A percentile compares a stretch with the other conserved stretches of the same genome.
These are phyloP conservation scores for Camellia japonica DNA, from an alignment of 148 eudicot genomes.

Conservation along the genomic window DNA sequence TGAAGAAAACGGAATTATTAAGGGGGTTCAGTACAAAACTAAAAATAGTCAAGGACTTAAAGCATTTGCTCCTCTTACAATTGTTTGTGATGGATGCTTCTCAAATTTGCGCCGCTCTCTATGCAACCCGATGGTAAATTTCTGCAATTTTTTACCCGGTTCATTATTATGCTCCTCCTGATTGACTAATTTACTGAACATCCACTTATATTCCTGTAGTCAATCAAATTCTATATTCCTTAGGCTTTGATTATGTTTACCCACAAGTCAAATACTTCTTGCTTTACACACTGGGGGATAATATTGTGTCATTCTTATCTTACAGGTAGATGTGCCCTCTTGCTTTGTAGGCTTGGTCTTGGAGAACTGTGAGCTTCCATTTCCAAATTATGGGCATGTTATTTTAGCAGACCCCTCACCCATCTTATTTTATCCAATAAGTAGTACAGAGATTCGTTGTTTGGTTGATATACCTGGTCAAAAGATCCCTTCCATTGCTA, in stretches of 20 bases:
- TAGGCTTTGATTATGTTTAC: neutral
- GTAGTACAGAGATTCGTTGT: constrained; percentile 70
- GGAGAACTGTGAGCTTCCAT: constrained; percentile 59
- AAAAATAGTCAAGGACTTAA: constrained; percentile 39
- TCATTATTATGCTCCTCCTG: neutral
- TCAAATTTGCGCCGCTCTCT: constrained; percentile 53
- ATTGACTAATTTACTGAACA: neutral
- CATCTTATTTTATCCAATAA: constrained; percentile 61
- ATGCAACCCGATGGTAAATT: constrained; percentile 44
- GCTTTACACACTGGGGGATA: neutral
- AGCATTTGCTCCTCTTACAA: constrained; percentile 53
- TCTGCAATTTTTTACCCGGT: neutral
- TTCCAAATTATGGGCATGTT: constrained; percentile 67
- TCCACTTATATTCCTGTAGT: neutral
- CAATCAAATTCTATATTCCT: neutral
- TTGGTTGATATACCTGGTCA: constrained; percentile 73
- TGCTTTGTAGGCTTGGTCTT: constrained; percentile 73
- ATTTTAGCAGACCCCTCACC: constrained; percentile 82
- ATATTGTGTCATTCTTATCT: constrained; percentile 2
- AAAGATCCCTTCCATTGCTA: constrained; percentile 70
- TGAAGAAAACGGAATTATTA: constrained; percentile 46
- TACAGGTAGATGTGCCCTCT: constrained; percentile 72
- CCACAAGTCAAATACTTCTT: neutral
- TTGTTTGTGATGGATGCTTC: constrained; percentile 56
- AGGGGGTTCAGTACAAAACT: constrained; percentile 48